phyloP scores from a whole-genome alignment of 1,284 basidiomycete genomes.

The Ceratobasidium sp. region DNA sequence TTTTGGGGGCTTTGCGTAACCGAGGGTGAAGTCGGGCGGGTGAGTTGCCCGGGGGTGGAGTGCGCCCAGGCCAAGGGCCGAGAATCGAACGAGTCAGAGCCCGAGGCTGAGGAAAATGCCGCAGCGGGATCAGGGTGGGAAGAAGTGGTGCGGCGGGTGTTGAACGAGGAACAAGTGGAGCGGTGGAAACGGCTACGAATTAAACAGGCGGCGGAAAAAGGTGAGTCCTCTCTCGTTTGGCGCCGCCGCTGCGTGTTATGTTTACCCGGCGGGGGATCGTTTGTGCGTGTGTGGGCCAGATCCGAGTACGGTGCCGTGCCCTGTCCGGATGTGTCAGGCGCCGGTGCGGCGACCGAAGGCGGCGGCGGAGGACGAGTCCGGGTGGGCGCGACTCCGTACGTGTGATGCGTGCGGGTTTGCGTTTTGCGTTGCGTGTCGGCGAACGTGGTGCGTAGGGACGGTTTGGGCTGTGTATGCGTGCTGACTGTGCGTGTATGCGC shows the following conservation, averaged over 20 bases:
- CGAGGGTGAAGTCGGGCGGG: slow-evolving; percentile 77
- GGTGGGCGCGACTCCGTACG: slow-evolving; percentile 76
- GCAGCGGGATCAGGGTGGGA: slow-evolving; percentile 29
- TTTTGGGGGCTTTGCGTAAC: slow-evolving; percentile 81
- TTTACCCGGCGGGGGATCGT: not conserved
- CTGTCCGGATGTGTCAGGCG: slow-evolving; percentile 77
- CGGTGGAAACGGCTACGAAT: slow-evolving; percentile 81
- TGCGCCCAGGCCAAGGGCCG: slow-evolving; percentile 51
- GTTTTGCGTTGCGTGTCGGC: slow-evolving; percentile 80
- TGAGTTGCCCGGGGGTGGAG: slow-evolving; percentile 77
- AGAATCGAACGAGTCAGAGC: slow-evolving; percentile 3
- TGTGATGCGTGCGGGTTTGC: slow-evolving; percentile 76
- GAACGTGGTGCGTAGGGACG: slow-evolving; percentile 76
- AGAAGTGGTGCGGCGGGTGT: slow-evolving; percentile 61
- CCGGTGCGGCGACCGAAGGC: slow-evolving; percentile 68
- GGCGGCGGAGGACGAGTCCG: slow-evolving; percentile 62
- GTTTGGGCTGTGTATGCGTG: slow-evolving; percentile 1
- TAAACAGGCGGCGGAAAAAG: slow-evolving; percentile 77
- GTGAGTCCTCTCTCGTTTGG: slow-evolving; percentile 56
- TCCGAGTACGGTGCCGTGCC: slow-evolving; percentile 81
- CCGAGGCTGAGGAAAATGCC: slow-evolving; percentile 26
- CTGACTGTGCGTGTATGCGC: slow-evolving; percentile 18
- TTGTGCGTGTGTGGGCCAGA: slow-evolving; percentile 61
- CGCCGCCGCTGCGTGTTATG: no score
- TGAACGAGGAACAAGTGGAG: slow-evolving; percentile 70